Evolutionary conservation across 1,284 basidiomycete genomes (phyloP).

Genomic region (Marasmius fiardii): DNA sequence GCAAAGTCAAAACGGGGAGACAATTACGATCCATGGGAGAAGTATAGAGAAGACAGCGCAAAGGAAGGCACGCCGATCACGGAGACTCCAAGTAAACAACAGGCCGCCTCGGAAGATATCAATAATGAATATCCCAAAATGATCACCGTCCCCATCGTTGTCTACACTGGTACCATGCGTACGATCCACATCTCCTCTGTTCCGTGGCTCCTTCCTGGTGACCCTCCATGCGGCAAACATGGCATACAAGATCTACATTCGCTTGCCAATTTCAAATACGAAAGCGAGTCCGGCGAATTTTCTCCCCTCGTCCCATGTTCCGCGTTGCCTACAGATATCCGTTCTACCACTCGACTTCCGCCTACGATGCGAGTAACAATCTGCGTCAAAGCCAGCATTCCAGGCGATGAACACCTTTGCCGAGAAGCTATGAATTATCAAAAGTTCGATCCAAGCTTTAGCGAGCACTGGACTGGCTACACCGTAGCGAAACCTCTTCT

Average conservation of each 20-base stretch:
- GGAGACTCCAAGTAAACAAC: background rate
- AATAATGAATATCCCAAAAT: background rate
- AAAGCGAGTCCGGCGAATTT: background rate
- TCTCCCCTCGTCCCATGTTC: background rate
- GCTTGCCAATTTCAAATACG: background rate
- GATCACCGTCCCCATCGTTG: background rate
- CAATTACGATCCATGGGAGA: background rate
- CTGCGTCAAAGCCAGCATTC: slow-evolving; percentile 28
- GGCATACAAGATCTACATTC: background rate
- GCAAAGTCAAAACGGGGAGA: background rate
- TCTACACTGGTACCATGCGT: background rate
- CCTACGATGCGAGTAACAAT: slow-evolving; percentile 30
- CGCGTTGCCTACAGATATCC: background rate
- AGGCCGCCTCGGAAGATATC: background rate
- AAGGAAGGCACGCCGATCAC: background rate
- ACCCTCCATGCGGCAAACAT: background rate
- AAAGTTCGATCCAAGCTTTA: slow-evolving; percentile 39
- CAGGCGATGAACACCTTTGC: slow-evolving; percentile 26
- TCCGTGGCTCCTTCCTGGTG: background rate
- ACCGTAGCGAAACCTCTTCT: slow-evolving; percentile 37
- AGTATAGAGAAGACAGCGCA: background rate
- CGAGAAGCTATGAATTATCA: slow-evolving; percentile 42
- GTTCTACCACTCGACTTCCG: slow-evolving; percentile 10
- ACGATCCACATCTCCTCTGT: background rate
- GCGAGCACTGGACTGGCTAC: slow-evolving; percentile 45